phyloP scores from a whole-genome alignment of 1,284 basidiomycete species.

The Cutaneotrichosporon spelunceum region DNA sequence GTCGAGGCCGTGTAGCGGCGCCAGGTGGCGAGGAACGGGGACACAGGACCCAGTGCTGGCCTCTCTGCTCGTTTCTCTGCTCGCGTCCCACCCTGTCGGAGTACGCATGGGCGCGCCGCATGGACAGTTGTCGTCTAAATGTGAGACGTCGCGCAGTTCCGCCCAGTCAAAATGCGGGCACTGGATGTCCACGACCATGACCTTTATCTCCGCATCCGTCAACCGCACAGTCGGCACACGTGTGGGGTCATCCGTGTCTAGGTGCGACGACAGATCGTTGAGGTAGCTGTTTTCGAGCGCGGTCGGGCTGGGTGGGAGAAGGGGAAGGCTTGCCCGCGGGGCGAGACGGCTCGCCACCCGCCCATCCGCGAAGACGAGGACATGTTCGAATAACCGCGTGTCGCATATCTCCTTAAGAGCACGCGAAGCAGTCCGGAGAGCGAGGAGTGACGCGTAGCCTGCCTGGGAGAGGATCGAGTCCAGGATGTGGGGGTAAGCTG shows the following conservation, averaged over 20 bases:
- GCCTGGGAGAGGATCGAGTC: constrained; percentile 6
- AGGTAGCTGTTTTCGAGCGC: too few relatives aligned
- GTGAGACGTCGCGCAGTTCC: not conserved
- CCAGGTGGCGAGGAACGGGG: not conserved
- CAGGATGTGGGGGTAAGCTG: constrained; percentile 12
- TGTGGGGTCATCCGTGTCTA: too few relatives aligned
- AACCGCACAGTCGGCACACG: not conserved
- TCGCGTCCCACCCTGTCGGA: not conserved
- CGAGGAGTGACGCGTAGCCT: not conserved
- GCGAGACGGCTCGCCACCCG: not conserved
- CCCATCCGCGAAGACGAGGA: not conserved
- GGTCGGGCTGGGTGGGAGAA: not conserved
- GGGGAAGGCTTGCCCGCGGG: not conserved
- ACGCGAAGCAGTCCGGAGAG: constrained; percentile 1
- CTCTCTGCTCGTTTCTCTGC: too few relatives aligned
- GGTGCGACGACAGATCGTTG: too few relatives aligned
- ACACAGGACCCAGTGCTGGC: too few relatives aligned
- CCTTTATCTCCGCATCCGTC: not conserved
- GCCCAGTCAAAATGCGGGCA: not conserved
- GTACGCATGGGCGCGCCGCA: not conserved
- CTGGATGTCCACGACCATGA: not conserved
- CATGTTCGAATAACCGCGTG: not conserved
- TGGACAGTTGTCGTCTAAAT: not conserved
- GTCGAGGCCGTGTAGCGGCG: not conserved
- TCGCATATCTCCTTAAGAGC: constrained; percentile 2